Evolutionary conservation across 2,329 filamentous ascomycete species (phyloP).

Genomic region (Basipetospora chlamydospora): DNA sequence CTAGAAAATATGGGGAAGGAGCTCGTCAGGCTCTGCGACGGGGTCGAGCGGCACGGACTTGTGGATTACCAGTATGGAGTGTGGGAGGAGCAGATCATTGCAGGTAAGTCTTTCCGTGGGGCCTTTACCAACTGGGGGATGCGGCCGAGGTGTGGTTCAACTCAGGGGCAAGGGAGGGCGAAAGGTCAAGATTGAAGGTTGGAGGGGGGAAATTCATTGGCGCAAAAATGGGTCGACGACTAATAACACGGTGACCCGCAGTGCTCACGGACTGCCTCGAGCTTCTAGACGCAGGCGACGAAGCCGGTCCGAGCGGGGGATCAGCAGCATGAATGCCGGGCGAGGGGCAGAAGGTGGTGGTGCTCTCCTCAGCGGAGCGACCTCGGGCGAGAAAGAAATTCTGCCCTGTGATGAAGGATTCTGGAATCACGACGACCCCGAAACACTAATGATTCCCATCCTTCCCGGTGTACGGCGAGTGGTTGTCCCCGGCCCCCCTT

Average conservation of each 20-base stretch:
- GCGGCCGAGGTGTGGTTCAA: background rate
- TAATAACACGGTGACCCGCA: background rate
- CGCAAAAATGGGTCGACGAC: background rate
- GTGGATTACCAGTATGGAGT: conserved; percentile 97
- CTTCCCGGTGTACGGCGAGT: no score
- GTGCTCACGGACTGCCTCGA: conserved; percentile 27
- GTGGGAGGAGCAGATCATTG: conserved; percentile 84
- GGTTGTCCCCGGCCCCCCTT: no score
- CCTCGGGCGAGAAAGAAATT: no score
- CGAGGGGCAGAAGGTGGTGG: no score
- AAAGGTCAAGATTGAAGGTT: no score
- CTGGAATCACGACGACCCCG: no score
- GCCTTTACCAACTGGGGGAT: no score
- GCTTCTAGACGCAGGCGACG: conserved; percentile 26
- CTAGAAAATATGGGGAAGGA: conserved; percentile 72
- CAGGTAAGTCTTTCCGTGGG: conserved; percentile 40
- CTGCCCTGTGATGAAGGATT: no score
- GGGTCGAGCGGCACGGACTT: conserved; percentile 77
- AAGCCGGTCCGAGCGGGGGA: conserved; percentile 17
- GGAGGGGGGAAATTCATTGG: background rate
- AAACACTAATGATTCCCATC: no score
- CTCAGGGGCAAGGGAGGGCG: background rate
- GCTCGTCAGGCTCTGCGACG: conserved; percentile 69
- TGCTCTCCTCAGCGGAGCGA: no score
- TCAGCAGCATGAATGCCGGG: background rate